Base-by-base conservation (phyloP, 768 basidiomycete genomes). In the Pisolithus sp. region DNA sequence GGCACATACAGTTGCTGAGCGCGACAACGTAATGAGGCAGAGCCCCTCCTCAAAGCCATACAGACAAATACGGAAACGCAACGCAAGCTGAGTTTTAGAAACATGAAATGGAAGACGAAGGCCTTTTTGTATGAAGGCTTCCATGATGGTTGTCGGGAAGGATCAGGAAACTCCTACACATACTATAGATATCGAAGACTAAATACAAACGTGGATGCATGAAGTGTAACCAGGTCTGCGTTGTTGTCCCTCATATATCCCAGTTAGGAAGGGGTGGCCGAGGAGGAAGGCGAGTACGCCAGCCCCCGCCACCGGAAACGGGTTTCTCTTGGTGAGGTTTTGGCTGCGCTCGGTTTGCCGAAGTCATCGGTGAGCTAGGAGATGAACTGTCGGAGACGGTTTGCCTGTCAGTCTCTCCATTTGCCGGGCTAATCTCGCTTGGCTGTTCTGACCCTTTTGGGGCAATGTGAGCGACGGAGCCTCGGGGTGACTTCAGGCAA, bases 221-320 rank as follows among this genome's bases (percentile, higher is more conserved):
- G 13, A 18, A 2, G 23, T 20, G 12, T 20, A 21, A 13, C 20
- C n/a, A 42, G 10, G 21, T 42, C 7, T 10, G 18, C 8, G 41
- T 20, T 10, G n/a, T 42, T 3, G 2, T 23, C 21, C 45, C 36
- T 28, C 42, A 66, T 13, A 52, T 9, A 21, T 64, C 64, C 66
- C 66, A 67, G 52, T 63, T 67, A 21, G 66, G 66, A 40, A 67
- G 65, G 12, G 66, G 67, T 9, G 37, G 57, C 8, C 67, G 63
- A 48, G 65, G 59, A 18, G 66, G 67, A 24, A 67, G 59, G 40
- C 59, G 56, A 12, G 52, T 64, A 23, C 61, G 58, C 63, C 67
- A 67, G 5, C 52, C 48, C 17, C 42, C 34, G 7, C 31, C 47
- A 13, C 20, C 18, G 13, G 53, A 40, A 20, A 50, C 41, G 28